Conservation (phyloP, 305 asterid species). For the Fraxinus sp. region DNA sequence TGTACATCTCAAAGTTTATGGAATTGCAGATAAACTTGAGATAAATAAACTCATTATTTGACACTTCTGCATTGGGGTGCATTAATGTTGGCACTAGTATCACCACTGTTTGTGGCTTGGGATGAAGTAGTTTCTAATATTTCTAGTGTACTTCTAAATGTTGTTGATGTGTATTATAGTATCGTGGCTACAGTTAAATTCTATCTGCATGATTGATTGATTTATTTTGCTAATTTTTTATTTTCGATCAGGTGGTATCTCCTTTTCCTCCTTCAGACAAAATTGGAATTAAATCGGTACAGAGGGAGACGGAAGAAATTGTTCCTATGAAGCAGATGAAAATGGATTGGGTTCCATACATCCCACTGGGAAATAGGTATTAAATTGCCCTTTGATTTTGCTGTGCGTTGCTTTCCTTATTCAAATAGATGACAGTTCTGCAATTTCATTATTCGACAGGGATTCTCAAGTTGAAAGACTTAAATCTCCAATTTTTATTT, state of each 20-base stretch:
- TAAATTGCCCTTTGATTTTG: not conserved
- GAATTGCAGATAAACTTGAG: not conserved
- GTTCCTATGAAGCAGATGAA: slow-evolving; percentile 92
- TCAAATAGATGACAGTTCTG: slow-evolving; percentile 9
- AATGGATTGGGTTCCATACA: slow-evolving; percentile 95
- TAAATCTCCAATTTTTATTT: slow-evolving; percentile 63
- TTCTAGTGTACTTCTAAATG: not conserved
- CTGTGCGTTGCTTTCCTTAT: slow-evolving; percentile 14
- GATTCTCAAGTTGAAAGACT: slow-evolving; percentile 76
- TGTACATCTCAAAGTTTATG: not conserved
- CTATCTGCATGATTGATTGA: not conserved
- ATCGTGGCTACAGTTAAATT: not conserved
- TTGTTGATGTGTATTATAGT: not conserved
- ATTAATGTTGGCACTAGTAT: not conserved
- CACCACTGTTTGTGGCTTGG: not conserved
- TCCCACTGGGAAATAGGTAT: slow-evolving; percentile 72
- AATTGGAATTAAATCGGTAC: slow-evolving; percentile 87
- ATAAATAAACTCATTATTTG: not conserved
- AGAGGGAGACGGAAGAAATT: slow-evolving; percentile 84
- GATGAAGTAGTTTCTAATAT: not conserved
- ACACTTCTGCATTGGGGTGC: not conserved
- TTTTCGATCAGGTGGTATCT: slow-evolving; percentile 59
- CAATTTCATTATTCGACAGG: slow-evolving; percentile 36
- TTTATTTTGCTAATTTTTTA: not conserved
- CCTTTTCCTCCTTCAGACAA: slow-evolving; percentile 94